phyloP scores from a whole-genome alignment of 768 basidiomycete genomes.

The Tulasnella calospora region DNA sequence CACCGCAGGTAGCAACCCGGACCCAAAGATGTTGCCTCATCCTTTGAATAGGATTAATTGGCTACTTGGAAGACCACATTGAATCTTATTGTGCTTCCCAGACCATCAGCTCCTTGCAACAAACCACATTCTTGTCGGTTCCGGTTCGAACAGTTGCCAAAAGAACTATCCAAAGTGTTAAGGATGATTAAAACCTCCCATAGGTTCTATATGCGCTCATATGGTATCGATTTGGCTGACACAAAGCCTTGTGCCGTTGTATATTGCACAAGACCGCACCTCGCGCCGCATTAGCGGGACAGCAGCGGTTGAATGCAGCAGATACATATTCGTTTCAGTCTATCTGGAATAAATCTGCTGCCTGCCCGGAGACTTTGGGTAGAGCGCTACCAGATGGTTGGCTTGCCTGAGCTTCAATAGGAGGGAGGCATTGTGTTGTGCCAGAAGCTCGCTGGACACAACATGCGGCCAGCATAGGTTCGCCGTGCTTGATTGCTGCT shows the following conservation, averaged over 20 bases:
- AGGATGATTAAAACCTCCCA: too few relatives aligned
- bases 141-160: neutral
- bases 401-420: neutral
- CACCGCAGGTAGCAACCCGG: neutral
- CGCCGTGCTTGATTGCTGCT: neutral
- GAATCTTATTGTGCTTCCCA: neutral
- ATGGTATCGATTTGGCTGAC: too few relatives aligned
- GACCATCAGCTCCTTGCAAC: neutral
- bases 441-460: neutral
- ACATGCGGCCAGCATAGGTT: neutral
- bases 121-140: neutral
- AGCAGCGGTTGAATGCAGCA: neutral
- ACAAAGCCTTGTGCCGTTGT: too few relatives aligned
- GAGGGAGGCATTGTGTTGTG: neutral
- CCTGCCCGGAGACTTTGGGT: neutral
- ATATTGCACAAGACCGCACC: too few relatives aligned
- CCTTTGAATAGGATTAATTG: neutral
- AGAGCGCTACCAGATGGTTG: neutral
- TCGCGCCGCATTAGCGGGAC: neutral
- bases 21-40: neutral
- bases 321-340: neutral
- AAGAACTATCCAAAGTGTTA: too few relatives aligned
- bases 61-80: neutral
- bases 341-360: neutral
- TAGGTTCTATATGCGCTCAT: too few relatives aligned